phyloP scores from a whole-genome alignment of 2,329 filamentous ascomycete genomes.

The Karstenula rhodostoma region DNA sequence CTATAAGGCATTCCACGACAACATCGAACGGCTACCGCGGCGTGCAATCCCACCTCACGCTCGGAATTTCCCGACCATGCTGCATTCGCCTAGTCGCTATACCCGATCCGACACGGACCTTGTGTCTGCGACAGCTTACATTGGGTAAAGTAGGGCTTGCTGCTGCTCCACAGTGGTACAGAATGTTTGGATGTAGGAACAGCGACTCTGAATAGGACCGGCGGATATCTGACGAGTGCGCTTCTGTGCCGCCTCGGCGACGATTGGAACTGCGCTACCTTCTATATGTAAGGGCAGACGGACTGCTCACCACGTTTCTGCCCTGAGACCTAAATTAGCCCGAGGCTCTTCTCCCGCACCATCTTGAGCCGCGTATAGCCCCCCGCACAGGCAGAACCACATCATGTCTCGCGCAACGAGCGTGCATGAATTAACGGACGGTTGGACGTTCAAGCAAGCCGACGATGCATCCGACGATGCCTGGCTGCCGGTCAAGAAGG shows the following conservation, averaged over 20 bases:
- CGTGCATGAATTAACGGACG: constrained; percentile 46
- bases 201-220: constrained; percentile 38
- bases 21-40: constrained; percentile 21
- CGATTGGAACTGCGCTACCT: constrained; percentile 29
- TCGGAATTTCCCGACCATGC: constrained; percentile 30
- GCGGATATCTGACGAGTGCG: constrained; percentile 27
- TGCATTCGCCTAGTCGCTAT: constrained; percentile 27
- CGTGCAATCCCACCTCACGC: constrained; percentile 13
- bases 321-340: neutral
- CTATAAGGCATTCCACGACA: constrained; percentile 23
- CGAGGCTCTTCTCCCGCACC: constrained; percentile 9
- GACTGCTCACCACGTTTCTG: constrained; percentile 8
- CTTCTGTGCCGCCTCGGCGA: constrained; percentile 26
- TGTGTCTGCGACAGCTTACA: constrained; percentile 15
- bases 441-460: constrained; percentile 58
- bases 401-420: constrained; percentile 37
- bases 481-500: constrained; percentile 56
- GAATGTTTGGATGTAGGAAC: constrained; percentile 36
- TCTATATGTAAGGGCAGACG: constrained; percentile 35
- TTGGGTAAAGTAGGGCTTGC: constrained; percentile 21
- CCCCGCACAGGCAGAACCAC: neutral
- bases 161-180: constrained; percentile 30
- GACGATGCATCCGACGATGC: constrained; percentile 48
- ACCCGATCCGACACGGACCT: constrained; percentile 35
- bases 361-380: constrained; percentile 14